phyloP scores from a whole-genome alignment of 495 filamentous ascomycete genomes.

The Talaromyces proteolyticus region DNA sequence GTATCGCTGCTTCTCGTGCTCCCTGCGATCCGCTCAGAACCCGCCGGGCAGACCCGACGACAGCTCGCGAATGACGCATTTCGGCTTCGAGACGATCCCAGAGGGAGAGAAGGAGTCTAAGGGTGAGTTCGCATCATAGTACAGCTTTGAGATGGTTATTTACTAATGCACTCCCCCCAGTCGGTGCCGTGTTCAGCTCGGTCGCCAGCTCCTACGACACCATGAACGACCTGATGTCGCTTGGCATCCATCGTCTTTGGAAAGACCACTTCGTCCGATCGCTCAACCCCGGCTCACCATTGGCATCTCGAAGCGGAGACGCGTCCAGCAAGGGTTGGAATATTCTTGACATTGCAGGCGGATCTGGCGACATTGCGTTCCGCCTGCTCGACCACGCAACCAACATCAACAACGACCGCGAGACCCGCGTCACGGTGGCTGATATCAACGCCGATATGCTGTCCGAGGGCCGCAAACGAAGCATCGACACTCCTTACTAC shows the following conservation, averaged over 20 bases:
- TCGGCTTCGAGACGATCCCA: slow-evolving; percentile 85
- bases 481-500: slow-evolving; percentile 52
- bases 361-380: slow-evolving; percentile 97
- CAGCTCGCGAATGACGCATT: slow-evolving; percentile 73
- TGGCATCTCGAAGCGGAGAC: slow-evolving; percentile 39
- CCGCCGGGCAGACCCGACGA: slow-evolving; percentile 30
- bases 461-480: slow-evolving; percentile 75
- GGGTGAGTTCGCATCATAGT: slow-evolving; percentile 42
- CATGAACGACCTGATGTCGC: slow-evolving; percentile 99
- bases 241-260: slow-evolving; percentile 95
- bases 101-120: slow-evolving; percentile 74
- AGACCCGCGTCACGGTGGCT: slow-evolving; percentile 77
- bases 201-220: slow-evolving; percentile 87
- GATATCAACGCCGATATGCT: slow-evolving; percentile 98
- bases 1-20: slow-evolving; percentile 52
- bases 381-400: slow-evolving; percentile 89
- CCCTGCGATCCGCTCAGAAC: slow-evolving; percentile 33
- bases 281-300: slow-evolving; percentile 75
- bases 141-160: too few relatives aligned
- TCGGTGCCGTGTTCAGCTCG: slow-evolving; percentile 88
- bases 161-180: slow-evolving; percentile 35
- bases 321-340: slow-evolving; percentile 48
- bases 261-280: slow-evolving; percentile 96
- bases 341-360: slow-evolving; percentile 96
- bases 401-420: slow-evolving; percentile 69